These are phyloP conservation scores for Schizosaccharomyces versatilis DNA, from an alignment of 1,139 yeast species.

Conservation along the genomic window DNA sequence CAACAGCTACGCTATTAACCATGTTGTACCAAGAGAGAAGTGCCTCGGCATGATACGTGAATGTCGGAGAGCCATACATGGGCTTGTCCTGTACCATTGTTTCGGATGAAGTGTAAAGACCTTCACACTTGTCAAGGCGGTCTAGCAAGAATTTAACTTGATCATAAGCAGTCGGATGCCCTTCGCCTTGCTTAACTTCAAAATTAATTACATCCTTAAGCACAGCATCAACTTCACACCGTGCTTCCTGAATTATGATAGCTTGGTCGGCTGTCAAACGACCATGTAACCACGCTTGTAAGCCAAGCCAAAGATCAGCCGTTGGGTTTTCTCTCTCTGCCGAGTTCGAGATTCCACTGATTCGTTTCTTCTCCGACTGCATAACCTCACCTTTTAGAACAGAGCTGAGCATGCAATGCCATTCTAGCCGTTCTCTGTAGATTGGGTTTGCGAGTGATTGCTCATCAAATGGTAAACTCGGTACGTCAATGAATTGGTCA, in stretches of 20 bases:
- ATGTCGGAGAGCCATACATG: conserved; percentile 39
- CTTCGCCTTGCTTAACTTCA: conserved; percentile 26
- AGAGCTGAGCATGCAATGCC: conserved; percentile 85
- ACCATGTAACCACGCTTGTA: conserved; percentile 60
- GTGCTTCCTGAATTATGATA: conserved; percentile 43
- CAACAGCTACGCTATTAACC: conserved; percentile 44
- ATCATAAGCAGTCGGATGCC: conserved; percentile 11
- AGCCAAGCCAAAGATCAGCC: conserved; percentile 63
- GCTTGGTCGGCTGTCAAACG: conserved; percentile 65
- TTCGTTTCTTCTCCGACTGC: conserved; percentile 52
- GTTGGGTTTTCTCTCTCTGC: conserved; percentile 12
- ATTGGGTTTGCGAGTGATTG: not conserved
- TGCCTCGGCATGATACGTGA: conserved; percentile 48
- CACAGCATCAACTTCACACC: conserved; percentile 52
- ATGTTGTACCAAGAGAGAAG: conserved; percentile 68
- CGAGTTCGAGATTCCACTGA: conserved; percentile 12
- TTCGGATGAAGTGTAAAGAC: conserved; percentile 56
- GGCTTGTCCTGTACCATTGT: conserved; percentile 70
- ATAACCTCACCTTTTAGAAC: conserved; percentile 91
- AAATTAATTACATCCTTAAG: conserved; percentile 51
- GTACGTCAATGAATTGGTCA: not conserved
- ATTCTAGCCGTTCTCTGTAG: conserved; percentile 50
- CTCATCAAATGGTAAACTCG: not conserved
- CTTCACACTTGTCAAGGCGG: conserved; percentile 46
- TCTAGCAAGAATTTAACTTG: conserved; percentile 39